phyloP scores from a whole-genome alignment of 2,329 filamentous ascomycete species.

The Verticillium zaregamsianum region DNA sequence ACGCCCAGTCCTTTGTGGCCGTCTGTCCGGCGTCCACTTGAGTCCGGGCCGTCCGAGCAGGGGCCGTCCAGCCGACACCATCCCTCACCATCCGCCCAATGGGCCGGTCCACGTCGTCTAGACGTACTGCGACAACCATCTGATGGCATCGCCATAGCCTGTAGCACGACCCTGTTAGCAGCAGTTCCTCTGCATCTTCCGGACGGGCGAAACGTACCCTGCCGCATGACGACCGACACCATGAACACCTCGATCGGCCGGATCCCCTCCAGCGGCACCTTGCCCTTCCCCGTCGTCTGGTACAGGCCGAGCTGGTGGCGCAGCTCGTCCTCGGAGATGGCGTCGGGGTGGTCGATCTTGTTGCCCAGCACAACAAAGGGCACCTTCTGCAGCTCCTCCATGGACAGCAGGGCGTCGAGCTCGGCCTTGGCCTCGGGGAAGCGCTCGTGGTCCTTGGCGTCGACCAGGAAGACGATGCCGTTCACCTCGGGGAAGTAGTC shows the following conservation, averaged over 20 bases:
- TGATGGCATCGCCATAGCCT: conserved; percentile 85
- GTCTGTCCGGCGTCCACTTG: conserved; percentile 5
- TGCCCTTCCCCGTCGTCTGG: conserved; percentile 95
- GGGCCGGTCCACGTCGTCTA: conserved; percentile 37
- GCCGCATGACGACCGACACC: conserved; percentile 98
- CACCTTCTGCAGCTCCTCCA: conserved; percentile 95
- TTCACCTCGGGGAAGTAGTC: conserved; percentile 96
- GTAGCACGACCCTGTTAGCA: conserved; percentile 14
- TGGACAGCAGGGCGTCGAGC: conserved; percentile 88
- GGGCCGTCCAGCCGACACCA: conserved; percentile 2
- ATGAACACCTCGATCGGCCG: conserved; percentile 96
- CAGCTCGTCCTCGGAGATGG: conserved; percentile 92
- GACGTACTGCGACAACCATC: conserved; percentile 91
- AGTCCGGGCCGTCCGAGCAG: conserved; percentile 1
- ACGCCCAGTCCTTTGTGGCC: not conserved
- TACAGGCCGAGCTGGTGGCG: conserved; percentile 89
- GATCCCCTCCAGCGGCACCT: conserved; percentile 87
- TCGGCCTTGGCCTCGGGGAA: conserved; percentile 94
- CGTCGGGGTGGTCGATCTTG: conserved; percentile 98
- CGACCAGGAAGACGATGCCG: conserved; percentile 96
- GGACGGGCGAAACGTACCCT: conserved; percentile 54
- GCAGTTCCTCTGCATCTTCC: not conserved
- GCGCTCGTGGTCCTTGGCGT: conserved; percentile 95
- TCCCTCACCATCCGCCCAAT: conserved; percentile 3
- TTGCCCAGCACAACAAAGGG: conserved; percentile 96